Base-by-base conservation (phyloP, 805 yeast genomes). In the Saccharomycopsis microspora region DNA sequence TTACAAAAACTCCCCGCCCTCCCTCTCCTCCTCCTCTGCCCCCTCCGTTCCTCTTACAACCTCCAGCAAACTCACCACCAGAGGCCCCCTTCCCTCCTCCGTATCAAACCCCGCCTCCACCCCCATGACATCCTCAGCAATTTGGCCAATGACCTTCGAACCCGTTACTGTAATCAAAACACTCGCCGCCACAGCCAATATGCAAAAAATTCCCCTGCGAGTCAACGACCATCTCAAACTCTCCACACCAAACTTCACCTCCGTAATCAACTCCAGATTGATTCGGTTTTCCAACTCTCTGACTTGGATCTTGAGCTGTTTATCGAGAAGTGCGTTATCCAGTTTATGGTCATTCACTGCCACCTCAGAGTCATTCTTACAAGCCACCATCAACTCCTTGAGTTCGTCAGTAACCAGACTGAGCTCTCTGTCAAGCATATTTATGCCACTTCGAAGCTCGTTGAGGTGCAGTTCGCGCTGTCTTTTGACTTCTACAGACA, bases 211-310 rank as follows among this genome's bases (percentile, higher is more conserved):
- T 6, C 97, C 97, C 61, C 93, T 76, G 48, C 96, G 71, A 1
- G 96, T 88, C 41, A 90, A 78, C 58, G 86, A 87, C 98, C 98
- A 90, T 57, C 97, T 72, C 52, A 90, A 70, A 50, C 81, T 78
- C 64, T 90, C 98, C 49, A 87, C 85, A 48, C 87, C 93, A 0
- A 93, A 81, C 59, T 86, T 78, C 60, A 88, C 75, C 5, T 85
- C 93, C 34, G 93, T 80, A 52, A 80, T 78, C 55, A 93, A 72
- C 55, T 84, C 84, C 4, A 93, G 84, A 29, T 85, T 77, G 50
- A 90, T 89, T 55, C 86, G 80, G 64, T 87, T 88, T 55, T 84
- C 80, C 42, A 90, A 72, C 58, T 85, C 95, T 58, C 86, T 94
- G 46, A 88, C 78, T 53, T 75, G 74, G 53, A 85, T 66, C 59